Conservation (phyloP, 148 eudicot genomes). For the Polygonum aviculare region DNA sequence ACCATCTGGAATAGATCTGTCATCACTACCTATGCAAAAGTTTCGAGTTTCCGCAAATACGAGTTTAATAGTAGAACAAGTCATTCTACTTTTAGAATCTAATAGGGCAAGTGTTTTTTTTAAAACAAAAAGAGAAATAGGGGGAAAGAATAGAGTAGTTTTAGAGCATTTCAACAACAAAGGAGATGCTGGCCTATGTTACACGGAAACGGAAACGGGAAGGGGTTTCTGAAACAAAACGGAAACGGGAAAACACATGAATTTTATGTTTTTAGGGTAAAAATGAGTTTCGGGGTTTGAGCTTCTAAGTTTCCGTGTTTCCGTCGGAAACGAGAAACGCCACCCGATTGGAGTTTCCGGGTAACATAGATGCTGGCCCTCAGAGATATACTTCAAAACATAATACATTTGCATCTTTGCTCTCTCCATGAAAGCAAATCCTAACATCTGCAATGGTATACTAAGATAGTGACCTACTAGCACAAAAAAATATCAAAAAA, state of each 20-base stretch:
- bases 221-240: too few species aligned
- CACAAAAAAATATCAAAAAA: not conserved
- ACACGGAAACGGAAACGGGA: too few species aligned
- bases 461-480: not conserved
- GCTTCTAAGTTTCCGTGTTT: too few species aligned
- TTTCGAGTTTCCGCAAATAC: not conserved
- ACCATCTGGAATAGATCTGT: conserved; percentile 49
- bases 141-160: not conserved
- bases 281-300: too few species aligned
- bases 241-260: too few species aligned
- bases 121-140: not conserved
- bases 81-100: not conserved
- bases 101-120: not conserved
- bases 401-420: not conserved
- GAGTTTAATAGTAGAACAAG: not conserved
- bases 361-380: not conserved
- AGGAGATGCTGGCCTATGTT: not conserved
- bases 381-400: not conserved
- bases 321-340: too few species aligned
- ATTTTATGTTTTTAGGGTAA: too few species aligned
- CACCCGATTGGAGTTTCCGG: too few species aligned
- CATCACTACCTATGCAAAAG: conserved; percentile 46
- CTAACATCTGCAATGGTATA: not conserved
- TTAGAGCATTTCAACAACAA: not conserved
- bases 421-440: not conserved